Evolutionary conservation across 176 grass and related monocot genomes (phyloP).

Genomic region (Eleusine coracana): DNA sequence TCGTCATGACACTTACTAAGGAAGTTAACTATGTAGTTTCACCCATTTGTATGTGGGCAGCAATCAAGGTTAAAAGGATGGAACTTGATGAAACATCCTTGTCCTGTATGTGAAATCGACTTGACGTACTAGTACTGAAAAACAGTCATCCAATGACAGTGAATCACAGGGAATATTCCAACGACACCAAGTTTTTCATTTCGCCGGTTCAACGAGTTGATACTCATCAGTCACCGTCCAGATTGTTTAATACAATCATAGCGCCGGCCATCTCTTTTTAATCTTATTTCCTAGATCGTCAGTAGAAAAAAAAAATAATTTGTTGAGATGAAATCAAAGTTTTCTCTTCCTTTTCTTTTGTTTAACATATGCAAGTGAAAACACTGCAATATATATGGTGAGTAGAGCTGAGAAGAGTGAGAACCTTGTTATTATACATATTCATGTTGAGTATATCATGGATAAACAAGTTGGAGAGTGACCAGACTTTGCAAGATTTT

Average conservation of each 20-base stretch:
- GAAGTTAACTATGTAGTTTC: constrained; percentile 24
- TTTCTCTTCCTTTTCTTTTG: not conserved
- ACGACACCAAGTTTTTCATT: not conserved
- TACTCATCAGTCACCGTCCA: constrained; percentile 1
- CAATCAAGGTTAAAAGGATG: constrained; percentile 14
- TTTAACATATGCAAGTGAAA: constrained; percentile 29
- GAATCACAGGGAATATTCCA: constrained; percentile 35
- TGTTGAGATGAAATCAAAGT: constrained; percentile 21
- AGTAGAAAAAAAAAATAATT: constrained; percentile 24
- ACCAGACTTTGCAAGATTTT: not conserved
- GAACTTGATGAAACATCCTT: not conserved
- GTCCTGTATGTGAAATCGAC: not conserved
- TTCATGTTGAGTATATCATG: constrained; percentile 11
- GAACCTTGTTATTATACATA: constrained; percentile 25
- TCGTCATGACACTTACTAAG: constrained; percentile 31
- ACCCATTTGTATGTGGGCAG: constrained; percentile 22
- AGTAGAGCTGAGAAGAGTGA: constrained; percentile 3
- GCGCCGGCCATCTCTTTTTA: constrained; percentile 47
- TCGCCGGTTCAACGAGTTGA: constrained; percentile 3
- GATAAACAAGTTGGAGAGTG: constrained; percentile 19
- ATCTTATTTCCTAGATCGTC: constrained; percentile 4
- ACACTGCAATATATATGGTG: constrained; percentile 11
- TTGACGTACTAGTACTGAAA: constrained; percentile 17
- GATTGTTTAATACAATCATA: constrained; percentile 37
- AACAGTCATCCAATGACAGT: constrained; percentile 9